Evolutionary conservation across 2,329 filamentous ascomycete species (phyloP), one percentile per base, ranked within the genome.

Genomic region (Paracorniculantispora psalliotae): DNA sequence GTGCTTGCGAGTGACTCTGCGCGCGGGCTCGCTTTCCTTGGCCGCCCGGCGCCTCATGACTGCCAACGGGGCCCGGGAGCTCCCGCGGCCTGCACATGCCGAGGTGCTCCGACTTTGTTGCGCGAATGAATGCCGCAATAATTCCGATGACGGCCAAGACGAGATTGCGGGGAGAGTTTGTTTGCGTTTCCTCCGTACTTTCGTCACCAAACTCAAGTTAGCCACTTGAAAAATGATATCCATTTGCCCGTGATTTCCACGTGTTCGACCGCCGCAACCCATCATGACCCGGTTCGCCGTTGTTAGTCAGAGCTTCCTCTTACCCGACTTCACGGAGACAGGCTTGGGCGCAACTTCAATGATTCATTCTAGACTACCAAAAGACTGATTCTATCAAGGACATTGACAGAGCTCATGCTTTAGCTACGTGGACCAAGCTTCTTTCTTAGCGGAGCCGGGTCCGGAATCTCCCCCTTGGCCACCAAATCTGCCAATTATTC

Each of bases 41-140:
- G 30, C 30, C 30, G 30, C 30, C 30, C 33, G 17, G 33, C 12
- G 33, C 33, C 33, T 37, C 33, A 6, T 12, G 33, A 37, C 33
- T 37, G 33, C 26, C 25, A 39, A 13, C 33, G 49, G 48, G 33
- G 10, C 43, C 53, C 53, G 53, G 53, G 30, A 39, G 53, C 53
- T 47, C 53, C 53, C 53, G 53, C 52, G 39, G 41, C 15, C 5
- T 47, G 53, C 43, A 56, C 53, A 35, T 56, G 53, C 53, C 53
- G 53, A 56, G 43, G 43, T 56, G 53, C 53, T 56, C 53, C 43
- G 41, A 48, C 4, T 4, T 52, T 15, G n/a, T n/a, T n/a, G 43
- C 28, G 43, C 43, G 28, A 25, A 53, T 19, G 17, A 44, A 15
- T 25, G 41, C 19, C 41, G 28, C n/a, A 48, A 17, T n/a, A 21